Evolutionary conservation across 2,329 filamentous ascomycete species (phyloP).

Genomic region (Pseudofabraea citricarpa): DNA sequence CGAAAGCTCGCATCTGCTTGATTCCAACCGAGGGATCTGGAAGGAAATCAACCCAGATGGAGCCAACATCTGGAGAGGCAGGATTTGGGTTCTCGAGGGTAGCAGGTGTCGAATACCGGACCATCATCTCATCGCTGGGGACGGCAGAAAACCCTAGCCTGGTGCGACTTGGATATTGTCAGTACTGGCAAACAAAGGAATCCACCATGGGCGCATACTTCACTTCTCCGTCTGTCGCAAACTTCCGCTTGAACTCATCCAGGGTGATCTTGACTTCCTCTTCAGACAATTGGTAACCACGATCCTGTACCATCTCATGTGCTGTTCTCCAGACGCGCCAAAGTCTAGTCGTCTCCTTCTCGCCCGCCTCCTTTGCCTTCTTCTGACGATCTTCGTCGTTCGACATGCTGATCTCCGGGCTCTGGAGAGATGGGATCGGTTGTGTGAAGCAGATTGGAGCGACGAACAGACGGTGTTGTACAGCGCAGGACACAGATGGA

Average conservation of each 20-base stretch:
- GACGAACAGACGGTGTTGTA: too few species aligned
- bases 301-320: conserved; percentile 89
- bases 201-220: conserved; percentile 51
- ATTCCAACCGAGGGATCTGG: conserved; percentile 76
- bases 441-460: not conserved
- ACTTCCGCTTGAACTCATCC: conserved; percentile 72
- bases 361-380: conserved; percentile 28
- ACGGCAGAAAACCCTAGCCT: conserved; percentile 85
- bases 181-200: not conserved
- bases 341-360: conserved; percentile 54
- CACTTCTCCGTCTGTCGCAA: conserved; percentile 64
- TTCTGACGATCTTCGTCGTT: conserved; percentile 23
- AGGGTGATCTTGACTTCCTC: conserved; percentile 84
- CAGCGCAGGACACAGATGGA: too few species aligned
- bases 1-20: conserved; percentile 87
- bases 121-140: conserved; percentile 78
- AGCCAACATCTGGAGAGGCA: conserved; percentile 68
- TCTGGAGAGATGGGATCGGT: not conserved
- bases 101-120: conserved; percentile 72
- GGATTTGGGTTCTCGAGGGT: conserved; percentile 67
- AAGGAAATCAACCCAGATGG: conserved; percentile 91
- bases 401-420: conserved; percentile 15
- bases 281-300: conserved; percentile 88
- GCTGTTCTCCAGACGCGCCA: conserved; percentile 94
- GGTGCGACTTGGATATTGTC: conserved; percentile 53